Base-by-base conservation (phyloP, 768 basidiomycete species). In the Ramaria rubella region DNA sequence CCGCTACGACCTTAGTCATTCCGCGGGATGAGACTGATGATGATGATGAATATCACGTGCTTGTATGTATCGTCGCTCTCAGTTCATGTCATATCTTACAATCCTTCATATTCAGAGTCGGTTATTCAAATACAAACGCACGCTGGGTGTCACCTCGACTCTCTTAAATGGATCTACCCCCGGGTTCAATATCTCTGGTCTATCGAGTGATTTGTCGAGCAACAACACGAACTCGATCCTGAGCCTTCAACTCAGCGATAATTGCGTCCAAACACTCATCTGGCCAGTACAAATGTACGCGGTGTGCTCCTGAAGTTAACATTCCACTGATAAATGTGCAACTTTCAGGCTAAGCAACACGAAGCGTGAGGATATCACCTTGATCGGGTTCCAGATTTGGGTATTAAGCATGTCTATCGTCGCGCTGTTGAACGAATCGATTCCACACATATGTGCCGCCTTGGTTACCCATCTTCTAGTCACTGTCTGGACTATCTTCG, bases 381-480 rank as follows among this genome's bases (percentile, higher is more conserved):
- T 90, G 68, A 82, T 90, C 38, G 75, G 77, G 5, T 91, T 90
- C 72, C 86, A 90, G 61, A 70, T 87, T 54, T 91, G 89, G 88
- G 81, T 88, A 5, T 72, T 89, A 15, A 86, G 83, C 29, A 85
- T 89, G 83, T 87, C 86, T 11, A 56, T 85, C 27, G 83, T 87
- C 43, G 87, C 87, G 65, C 59, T 79, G 54, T 63, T 79, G 57
- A 89, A 90, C 67, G 87, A 90, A 70, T 89, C 87, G 2, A 87
- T 90, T 58, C 89, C 89, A 2, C 89, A 90, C 59, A 82, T 83
- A 68, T 76, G 87, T 42, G 88, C 88, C 0, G 79, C 86, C 15
- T 73, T 89, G 59, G 67, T 87, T 44, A 90, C 88, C 0, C 89
- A 90, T 63, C 62, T 87, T 52, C 71, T 86, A 61, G 84, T 83